Base-by-base conservation (phyloP, 805 yeast species). In the Monosporozyma servazzii region DNA sequence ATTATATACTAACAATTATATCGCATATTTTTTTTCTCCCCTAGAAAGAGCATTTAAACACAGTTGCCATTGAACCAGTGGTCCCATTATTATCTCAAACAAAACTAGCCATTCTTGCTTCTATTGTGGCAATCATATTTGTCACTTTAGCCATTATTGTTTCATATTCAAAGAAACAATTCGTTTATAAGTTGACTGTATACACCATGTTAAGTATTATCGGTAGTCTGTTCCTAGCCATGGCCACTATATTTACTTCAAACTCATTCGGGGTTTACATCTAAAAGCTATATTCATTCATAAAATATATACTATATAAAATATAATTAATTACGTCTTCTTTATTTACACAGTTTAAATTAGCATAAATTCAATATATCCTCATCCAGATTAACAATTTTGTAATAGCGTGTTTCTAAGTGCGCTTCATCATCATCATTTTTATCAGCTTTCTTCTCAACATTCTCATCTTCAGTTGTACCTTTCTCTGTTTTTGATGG, bases 231-330 rank as follows among this genome's bases (percentile, higher is more conserved):
- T 61, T 72, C 27, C 61, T 64, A 47, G 75, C 75, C 3, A 63
- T 74, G 49, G 75, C 74, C 21, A 55, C 69, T 25, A 69, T 76
- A 18, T 72, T 72, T 51, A 52, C 73, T 29, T 65, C 74, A 20
- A 65, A 75, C 53, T 69, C 73, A 7, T 71, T 75, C 42, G 79
- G 76, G 33, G 79, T 76, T 2, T 76, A 76, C 56, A 71, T 74
- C 45, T 71, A 51, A 54, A 15, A 18, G 13, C 11, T 18, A 25
- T 17, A n/a, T 20, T 41, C 23, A 21, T 39, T 10, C 8, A 7
- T 7, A 30, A 30, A 13, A n/a, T 27, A 21, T 29, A 18, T 33
- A n/a, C 9, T 30, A 45, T 15, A 20, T 8, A 27, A 33, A 15
- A 13, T 46, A 31, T 36, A 30, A 10, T 21, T 20, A 44, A 10